Conservation (phyloP, 768 basidiomycete genomes). For the Amanita pallidorosea region DNA sequence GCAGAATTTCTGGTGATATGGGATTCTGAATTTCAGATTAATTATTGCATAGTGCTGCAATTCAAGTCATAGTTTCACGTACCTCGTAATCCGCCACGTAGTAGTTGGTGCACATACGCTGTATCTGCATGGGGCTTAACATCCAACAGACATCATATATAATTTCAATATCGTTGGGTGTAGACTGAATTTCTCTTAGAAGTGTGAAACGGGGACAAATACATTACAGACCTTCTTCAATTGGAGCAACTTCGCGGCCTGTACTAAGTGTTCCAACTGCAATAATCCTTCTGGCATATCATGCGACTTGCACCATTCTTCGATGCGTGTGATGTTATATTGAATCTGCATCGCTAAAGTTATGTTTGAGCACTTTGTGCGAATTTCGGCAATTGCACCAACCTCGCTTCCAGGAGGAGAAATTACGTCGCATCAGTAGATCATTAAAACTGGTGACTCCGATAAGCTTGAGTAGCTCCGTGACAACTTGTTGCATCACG, state of each 20-base stretch:
- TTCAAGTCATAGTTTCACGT: slow-evolving; percentile 9
- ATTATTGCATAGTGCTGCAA: neutral
- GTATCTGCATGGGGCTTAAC: slow-evolving; percentile 97
- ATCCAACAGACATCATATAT: slow-evolving; percentile 99
- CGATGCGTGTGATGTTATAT: slow-evolving; percentile 95
- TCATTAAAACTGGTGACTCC: slow-evolving; percentile 98
- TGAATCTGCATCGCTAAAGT: slow-evolving; percentile 96
- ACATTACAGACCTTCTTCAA: slow-evolving; percentile 73
- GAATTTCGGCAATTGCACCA: slow-evolving; percentile 13
- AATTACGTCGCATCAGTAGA: slow-evolving; percentile 95
- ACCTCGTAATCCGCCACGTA: slow-evolving; percentile 99
- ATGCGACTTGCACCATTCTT: slow-evolving; percentile 99
- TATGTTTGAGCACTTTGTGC: neutral
- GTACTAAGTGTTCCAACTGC: slow-evolving; percentile 98
- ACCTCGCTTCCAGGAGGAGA: slow-evolving; percentile 99
- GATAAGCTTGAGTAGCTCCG: slow-evolving; percentile 89
- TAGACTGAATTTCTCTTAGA: slow-evolving; percentile 44
- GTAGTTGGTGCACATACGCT: slow-evolving; percentile 98
- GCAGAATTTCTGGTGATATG: slow-evolving; percentile 93
- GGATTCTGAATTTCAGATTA: slow-evolving; percentile 52
- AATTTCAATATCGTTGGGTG: slow-evolving; percentile 93
- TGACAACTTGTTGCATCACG: slow-evolving; percentile 90
- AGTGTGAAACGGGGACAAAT: neutral
- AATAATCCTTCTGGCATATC: slow-evolving; percentile 98
- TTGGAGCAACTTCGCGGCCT: slow-evolving; percentile 96